Conservation (phyloP, 768 basidiomycete genomes). For the Kwoniella botswanensis region DNA sequence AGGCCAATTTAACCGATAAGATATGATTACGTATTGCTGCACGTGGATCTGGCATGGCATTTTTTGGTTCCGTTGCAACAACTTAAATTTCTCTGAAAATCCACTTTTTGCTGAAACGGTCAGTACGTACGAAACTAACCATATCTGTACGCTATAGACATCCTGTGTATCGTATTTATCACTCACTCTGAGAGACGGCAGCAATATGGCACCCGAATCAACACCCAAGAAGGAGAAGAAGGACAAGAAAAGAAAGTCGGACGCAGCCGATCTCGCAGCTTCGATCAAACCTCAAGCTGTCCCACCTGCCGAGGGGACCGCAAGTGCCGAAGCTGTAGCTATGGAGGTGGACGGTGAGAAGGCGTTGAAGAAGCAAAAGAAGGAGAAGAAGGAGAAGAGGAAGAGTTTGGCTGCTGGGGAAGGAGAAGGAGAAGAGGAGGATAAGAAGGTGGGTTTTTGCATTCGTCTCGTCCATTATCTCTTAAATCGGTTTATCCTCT, state of each 20-base stretch:
- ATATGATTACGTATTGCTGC: constrained; percentile 3
- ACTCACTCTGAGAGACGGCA: no score
- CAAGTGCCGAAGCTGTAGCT: constrained; percentile 53
- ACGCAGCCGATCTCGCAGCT: constrained; percentile 47
- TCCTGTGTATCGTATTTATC: not conserved
- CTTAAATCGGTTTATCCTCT: not conserved
- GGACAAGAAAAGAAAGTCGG: constrained; percentile 56
- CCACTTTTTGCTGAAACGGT: constrained; percentile 1
- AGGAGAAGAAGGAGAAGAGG: constrained; percentile 58
- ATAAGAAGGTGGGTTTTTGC: constrained; percentile 48
- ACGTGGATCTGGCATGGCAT: not conserved
- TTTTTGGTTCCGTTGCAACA: constrained; percentile 7
- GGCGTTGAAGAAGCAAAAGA: constrained; percentile 60
- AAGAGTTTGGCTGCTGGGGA: constrained; percentile 45
- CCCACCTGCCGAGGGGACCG: constrained; percentile 45
- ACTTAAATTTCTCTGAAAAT: constrained; percentile 10
- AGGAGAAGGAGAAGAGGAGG: constrained; percentile 59
- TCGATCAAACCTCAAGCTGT: constrained; percentile 32
- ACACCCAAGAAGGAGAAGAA: constrained; percentile 57
- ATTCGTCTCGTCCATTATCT: not conserved
- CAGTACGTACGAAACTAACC: not conserved
- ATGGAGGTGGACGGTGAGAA: constrained; percentile 54
- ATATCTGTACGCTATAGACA: no score
- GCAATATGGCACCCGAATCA: constrained; percentile 26
- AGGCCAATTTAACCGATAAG: constrained; percentile 8